These are phyloP conservation scores for Saposhnikovia divaricata DNA, from an alignment of 129 eudicot genomes.

Conservation along the genomic window DNA sequence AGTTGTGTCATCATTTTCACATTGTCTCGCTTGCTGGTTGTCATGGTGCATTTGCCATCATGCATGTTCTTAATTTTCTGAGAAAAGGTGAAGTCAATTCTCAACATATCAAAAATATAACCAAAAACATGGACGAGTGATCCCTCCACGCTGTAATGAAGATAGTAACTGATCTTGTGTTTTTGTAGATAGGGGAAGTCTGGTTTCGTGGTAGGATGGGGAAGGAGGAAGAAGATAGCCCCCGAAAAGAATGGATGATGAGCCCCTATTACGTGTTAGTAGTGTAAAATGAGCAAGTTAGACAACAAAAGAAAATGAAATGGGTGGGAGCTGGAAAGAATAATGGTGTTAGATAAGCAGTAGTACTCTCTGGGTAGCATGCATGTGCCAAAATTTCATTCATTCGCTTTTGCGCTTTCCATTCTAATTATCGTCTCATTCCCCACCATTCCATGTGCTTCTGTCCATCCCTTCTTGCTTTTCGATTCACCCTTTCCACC, in stretches of 20 bases:
- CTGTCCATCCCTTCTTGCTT: background rate
- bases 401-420: background rate
- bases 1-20: too few relatives aligned
- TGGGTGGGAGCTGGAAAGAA: background rate
- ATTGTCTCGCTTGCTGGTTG: background rate
- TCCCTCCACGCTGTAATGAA: too few relatives aligned
- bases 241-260: too few relatives aligned
- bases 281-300: background rate
- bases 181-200: too few relatives aligned
- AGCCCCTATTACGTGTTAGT: too few relatives aligned
- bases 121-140: too few relatives aligned
- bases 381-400: background rate
- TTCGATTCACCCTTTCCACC: background rate
- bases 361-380: background rate
- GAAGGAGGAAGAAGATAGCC: too few relatives aligned
- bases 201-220: too few relatives aligned
- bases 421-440: background rate
- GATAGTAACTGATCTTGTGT: too few relatives aligned
- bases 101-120: too few relatives aligned
- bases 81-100: background rate
- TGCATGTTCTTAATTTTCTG: background rate
- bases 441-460: conserved; percentile 1
- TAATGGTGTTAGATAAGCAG: background rate
- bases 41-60: background rate
- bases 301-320: background rate